Evolutionary conservation across 2,329 filamentous ascomycete species (phyloP).

Genomic region (Fonsecaea multimorphosa): DNA sequence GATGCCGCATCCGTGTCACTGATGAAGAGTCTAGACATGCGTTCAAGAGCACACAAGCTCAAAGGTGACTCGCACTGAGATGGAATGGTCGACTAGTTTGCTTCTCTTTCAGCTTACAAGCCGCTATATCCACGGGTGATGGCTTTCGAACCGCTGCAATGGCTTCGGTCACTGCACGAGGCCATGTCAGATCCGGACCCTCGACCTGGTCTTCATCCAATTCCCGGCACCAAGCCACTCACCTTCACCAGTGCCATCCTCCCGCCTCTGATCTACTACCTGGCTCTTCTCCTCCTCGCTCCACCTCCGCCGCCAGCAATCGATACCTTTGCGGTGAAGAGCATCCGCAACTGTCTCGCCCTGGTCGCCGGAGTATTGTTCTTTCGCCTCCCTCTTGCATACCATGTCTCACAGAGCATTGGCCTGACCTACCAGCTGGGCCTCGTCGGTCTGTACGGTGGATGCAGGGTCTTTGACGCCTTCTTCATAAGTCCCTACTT

Average conservation of each 20-base stretch:
- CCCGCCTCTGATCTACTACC: conserved; percentile 52
- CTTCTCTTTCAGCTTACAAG: neutral
- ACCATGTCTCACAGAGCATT: conserved; percentile 53
- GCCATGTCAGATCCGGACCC: conserved; percentile 34
- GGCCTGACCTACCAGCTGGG: conserved; percentile 55
- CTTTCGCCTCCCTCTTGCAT: conserved; percentile 50
- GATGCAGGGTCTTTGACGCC: conserved; percentile 50
- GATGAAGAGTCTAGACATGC: neutral
- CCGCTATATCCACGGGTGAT: neutral
- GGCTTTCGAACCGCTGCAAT: conserved; percentile 2
- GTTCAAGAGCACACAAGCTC: neutral
- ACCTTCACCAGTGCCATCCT: conserved; percentile 48
- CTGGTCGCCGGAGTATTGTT: conserved; percentile 48
- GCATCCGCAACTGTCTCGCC: conserved; percentile 49
- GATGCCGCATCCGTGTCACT: neutral
- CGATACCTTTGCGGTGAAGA: conserved; percentile 41
- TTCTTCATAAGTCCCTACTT: conserved; percentile 53
- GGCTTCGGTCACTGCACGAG: conserved; percentile 6
- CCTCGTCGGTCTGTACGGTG: conserved; percentile 52
- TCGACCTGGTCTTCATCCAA: conserved; percentile 49
- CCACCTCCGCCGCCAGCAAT: conserved; percentile 48
- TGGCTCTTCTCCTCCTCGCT: conserved; percentile 51
- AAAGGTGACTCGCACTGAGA: neutral
- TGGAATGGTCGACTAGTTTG: neutral
- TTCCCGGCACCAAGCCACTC: conserved; percentile 50